phyloP scores from a whole-genome alignment of 441 rosid species.

The Populus hybrid region DNA sequence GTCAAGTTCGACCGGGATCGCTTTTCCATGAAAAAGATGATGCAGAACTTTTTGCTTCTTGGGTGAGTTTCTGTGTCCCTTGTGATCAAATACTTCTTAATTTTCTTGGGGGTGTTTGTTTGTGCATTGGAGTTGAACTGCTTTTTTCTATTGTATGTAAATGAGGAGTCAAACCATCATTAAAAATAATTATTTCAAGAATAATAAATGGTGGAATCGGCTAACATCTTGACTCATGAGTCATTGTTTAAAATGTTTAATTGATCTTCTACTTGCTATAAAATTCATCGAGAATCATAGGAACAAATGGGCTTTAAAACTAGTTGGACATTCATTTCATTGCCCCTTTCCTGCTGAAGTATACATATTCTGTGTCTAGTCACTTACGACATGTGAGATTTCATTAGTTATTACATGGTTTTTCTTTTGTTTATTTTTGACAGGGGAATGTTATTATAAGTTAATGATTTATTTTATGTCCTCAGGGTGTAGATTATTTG shows the following conservation, averaged over 20 bases:
- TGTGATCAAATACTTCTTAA: background rate
- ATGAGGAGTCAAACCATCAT: background rate
- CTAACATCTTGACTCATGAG: background rate
- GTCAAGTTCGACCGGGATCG: slow-evolving; percentile 97
- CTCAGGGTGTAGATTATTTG: slow-evolving; percentile 88
- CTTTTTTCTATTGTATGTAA: background rate
- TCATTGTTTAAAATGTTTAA: slow-evolving; percentile 1
- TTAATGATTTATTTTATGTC: slow-evolving; percentile 18
- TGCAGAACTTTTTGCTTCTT: slow-evolving; percentile 76
- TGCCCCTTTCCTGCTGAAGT: background rate
- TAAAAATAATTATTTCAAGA: background rate
- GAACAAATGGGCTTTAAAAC: background rate
- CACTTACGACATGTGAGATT: background rate
- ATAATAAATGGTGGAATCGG: background rate
- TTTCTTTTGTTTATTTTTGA: background rate
- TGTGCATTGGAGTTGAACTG: background rate
- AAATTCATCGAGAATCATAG: background rate
- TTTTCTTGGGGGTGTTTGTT: background rate
- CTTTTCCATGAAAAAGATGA: slow-evolving; percentile 79
- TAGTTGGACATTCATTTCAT: background rate
- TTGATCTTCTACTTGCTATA: background rate
- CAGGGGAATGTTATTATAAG: background rate
- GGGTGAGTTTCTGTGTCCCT: slow-evolving; percentile 61
- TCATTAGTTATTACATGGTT: background rate
- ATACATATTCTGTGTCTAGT: background rate